Evolutionary conservation across 352 stramenopile genomes (phyloP).

Genomic region (Peronospora belbahrii): DNA sequence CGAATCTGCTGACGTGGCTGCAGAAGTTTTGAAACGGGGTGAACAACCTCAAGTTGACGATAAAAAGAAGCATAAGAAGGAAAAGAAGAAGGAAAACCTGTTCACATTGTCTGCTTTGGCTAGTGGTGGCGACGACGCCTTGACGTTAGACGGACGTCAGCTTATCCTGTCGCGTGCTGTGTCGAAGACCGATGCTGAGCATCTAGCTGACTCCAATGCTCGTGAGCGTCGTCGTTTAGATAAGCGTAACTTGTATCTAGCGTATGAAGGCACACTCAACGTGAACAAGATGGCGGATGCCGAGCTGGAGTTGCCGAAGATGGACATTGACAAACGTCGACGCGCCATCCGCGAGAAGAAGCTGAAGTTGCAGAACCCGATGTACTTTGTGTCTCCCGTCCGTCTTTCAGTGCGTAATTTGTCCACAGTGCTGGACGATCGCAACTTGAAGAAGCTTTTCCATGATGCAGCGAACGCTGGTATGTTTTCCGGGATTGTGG

Average conservation of each 20-base stretch:
- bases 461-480: slow-evolving; percentile 67
- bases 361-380: slow-evolving; percentile 93
- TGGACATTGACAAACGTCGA: slow-evolving; percentile 92
- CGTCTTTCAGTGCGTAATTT: slow-evolving; percentile 94
- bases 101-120: slow-evolving; percentile 63
- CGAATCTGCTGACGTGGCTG: slow-evolving; percentile 42
- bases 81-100: slow-evolving; percentile 42
- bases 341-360: slow-evolving; percentile 92
- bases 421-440: slow-evolving; percentile 79
- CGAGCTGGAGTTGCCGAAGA: slow-evolving; percentile 75
- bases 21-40: slow-evolving; percentile 47
- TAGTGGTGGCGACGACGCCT: slow-evolving; percentile 46
- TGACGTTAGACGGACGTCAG: slow-evolving; percentile 71
- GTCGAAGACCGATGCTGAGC: slow-evolving; percentile 59
- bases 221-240: slow-evolving; percentile 76
- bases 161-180: slow-evolving; percentile 68
- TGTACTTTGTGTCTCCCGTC: slow-evolving; percentile 95
- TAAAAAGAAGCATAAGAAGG: slow-evolving; percentile 52
- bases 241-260: slow-evolving; percentile 94
- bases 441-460: slow-evolving; percentile 86
- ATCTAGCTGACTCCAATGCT: slow-evolving; percentile 48
- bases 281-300: slow-evolving; percentile 87
- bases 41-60: slow-evolving; percentile 32
- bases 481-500: slow-evolving; percentile 67
- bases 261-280: slow-evolving; percentile 91